Conservation (phyloP, 306 rosid genomes). For the Prunus armeniaca region DNA sequence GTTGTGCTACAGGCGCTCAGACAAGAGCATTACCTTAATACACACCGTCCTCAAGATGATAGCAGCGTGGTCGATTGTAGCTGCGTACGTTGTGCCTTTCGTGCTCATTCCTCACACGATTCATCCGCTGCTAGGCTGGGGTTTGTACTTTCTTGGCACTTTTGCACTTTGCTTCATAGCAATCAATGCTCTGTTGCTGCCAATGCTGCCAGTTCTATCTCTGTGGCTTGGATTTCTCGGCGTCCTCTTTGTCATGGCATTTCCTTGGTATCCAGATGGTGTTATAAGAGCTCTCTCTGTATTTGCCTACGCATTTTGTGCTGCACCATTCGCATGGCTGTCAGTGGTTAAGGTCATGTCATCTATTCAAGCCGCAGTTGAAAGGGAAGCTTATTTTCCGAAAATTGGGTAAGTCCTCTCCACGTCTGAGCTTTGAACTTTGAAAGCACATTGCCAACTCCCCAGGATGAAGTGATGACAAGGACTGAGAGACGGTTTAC, state of each 20-base stretch:
- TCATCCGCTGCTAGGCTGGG: conserved; percentile 87
- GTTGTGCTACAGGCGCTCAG: conserved; percentile 65
- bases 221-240: conserved; percentile 60
- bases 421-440: conserved; percentile 52
- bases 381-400: conserved; percentile 64
- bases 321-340: conserved; percentile 67
- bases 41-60: conserved; percentile 53
- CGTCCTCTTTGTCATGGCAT: conserved; percentile 69
- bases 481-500: background rate
- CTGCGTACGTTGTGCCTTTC: conserved; percentile 65
- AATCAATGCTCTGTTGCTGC: conserved; percentile 57
- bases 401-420: conserved; percentile 54
- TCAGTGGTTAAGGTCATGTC: conserved; percentile 43
- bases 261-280: conserved; percentile 72
- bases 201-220: conserved; percentile 53
- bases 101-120: conserved; percentile 67
- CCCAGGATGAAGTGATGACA: background rate
- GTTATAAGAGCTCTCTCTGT: conserved; percentile 66
- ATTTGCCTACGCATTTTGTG: conserved; percentile 66
- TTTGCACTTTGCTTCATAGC: conserved; percentile 58
- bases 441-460: conserved; percentile 9
- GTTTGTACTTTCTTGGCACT: conserved; percentile 59
- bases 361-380: conserved; percentile 62
- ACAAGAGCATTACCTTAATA: conserved; percentile 44
- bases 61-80: conserved; percentile 66